Percentiles rank a stretch among this genome's conserved stretches.
Conservation (phyloP, 2,329 filamentous ascomycete species). For the Celoporthe dispersa region DNA sequence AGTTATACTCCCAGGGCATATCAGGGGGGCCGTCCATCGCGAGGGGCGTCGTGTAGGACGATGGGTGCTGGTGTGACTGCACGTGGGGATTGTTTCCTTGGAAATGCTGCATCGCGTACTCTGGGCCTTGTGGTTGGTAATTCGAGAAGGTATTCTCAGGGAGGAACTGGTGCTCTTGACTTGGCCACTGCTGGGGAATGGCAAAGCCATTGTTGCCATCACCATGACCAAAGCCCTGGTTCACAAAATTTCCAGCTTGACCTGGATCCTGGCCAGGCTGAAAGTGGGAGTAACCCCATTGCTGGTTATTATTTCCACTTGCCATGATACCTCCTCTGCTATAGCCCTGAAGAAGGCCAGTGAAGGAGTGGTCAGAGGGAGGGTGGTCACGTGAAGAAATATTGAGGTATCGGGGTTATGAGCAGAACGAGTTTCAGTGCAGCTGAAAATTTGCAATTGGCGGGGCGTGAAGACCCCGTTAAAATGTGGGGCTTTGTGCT, state of each 20-base stretch:
- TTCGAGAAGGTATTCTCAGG: slow-evolving; percentile 15
- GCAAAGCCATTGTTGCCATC: slow-evolving; percentile 21
- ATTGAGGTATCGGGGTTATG: slow-evolving; percentile 12
- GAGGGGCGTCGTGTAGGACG: slow-evolving; percentile 21
- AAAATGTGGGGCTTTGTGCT: background rate
- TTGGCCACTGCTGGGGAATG: slow-evolving; percentile 28
- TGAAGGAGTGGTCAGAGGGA: background rate
- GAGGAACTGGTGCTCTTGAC: slow-evolving; percentile 22
- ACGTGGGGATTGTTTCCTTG: slow-evolving; percentile 14
- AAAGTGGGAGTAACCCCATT: slow-evolving; percentile 28
- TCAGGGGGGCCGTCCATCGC: slow-evolving; percentile 21
- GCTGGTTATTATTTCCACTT: slow-evolving; percentile 29
- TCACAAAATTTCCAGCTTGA: slow-evolving; percentile 23
- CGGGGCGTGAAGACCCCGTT: slow-evolving; percentile 4
- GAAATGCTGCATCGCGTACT: slow-evolving; percentile 26
- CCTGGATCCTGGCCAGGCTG: slow-evolving; percentile 25
- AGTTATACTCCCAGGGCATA: slow-evolving; percentile 27
- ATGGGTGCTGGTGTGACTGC: slow-evolving; percentile 25
- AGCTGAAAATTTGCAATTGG: slow-evolving; percentile 11
- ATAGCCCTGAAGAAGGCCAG: background rate
- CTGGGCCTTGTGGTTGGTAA: slow-evolving; percentile 24
- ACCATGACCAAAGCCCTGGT: slow-evolving; percentile 22
- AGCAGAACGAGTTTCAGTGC: background rate
- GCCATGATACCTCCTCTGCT: slow-evolving; percentile 13
- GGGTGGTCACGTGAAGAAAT: slow-evolving; percentile 18